phyloP scores from a whole-genome alignment of 2,329 filamentous ascomycete species.

The Aureobasidium sp. region DNA sequence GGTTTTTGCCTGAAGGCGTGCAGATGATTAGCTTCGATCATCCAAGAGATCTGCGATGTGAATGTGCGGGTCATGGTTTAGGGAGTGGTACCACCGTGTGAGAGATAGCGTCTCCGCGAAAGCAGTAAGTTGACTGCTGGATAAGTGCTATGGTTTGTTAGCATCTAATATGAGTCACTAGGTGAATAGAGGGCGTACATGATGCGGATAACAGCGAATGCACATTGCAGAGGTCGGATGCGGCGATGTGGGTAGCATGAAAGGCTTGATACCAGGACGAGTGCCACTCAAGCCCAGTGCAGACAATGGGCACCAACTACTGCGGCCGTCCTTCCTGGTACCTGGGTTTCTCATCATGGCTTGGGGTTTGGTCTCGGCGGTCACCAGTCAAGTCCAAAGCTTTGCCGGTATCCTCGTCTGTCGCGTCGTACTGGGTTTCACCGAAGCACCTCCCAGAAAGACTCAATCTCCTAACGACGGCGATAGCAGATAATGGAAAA shows the following conservation, averaged over 20 bases:
- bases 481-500: too few relatives aligned
- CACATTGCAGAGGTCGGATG: not conserved
- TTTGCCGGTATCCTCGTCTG: constrained; percentile 39
- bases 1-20: not conserved
- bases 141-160: not conserved
- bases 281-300: too few relatives aligned
- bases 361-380: constrained; percentile 41
- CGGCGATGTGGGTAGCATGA: not conserved
- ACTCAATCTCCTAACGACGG: too few relatives aligned
- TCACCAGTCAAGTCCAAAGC: constrained; percentile 38
- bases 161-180: not conserved
- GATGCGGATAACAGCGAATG: not conserved
- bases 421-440: constrained; percentile 40
- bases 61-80: too few relatives aligned
- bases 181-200: not conserved
- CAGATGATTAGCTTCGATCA: too few relatives aligned
- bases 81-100: too few relatives aligned
- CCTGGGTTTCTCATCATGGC: constrained; percentile 35
- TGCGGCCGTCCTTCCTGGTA: constrained; percentile 34
- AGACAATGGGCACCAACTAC: constrained; percentile 28
- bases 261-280: too few relatives aligned
- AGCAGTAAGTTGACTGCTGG: too few relatives aligned
- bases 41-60: too few relatives aligned
- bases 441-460: constrained; percentile 19
- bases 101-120: too few relatives aligned